Conservation (phyloP, 179 eudicot genomes). For the Spergularia azorica region DNA sequence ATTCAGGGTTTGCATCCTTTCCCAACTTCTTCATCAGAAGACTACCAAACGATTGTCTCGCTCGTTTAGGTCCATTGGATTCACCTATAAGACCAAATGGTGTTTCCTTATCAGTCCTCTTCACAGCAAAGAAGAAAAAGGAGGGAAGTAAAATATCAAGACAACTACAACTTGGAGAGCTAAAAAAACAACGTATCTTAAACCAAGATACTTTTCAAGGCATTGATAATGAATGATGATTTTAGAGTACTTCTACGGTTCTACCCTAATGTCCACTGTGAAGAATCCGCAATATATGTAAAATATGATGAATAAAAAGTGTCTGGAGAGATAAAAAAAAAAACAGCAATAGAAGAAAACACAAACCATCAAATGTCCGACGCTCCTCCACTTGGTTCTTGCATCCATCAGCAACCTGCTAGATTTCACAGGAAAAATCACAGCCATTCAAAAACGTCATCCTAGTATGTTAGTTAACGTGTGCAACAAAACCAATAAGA, state of each 20-base stretch:
- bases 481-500: neutral
- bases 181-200: neutral
- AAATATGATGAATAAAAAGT: too few species aligned
- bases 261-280: neutral
- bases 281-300: too few species aligned
- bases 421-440: slow-evolving; percentile 10
- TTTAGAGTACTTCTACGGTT: too few species aligned
- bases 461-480: neutral
- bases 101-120: slow-evolving; percentile 17
- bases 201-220: too few species aligned
- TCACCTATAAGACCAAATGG: slow-evolving; percentile 40
- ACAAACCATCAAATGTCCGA: slow-evolving; percentile 30
- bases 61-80: slow-evolving; percentile 32
- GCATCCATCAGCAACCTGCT: slow-evolving; percentile 42
- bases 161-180: neutral
- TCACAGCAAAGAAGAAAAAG: neutral
- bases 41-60: slow-evolving; percentile 33
- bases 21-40: slow-evolving; percentile 37
- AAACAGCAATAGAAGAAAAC: neutral
- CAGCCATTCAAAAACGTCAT: neutral
- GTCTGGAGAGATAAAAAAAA: neutral
- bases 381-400: slow-evolving; percentile 23
- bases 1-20: slow-evolving; percentile 31
- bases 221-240: too few species aligned
- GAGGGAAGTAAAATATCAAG: neutral